Conservation (phyloP, 2,329 filamentous ascomycete genomes). For the Penicillium sp. region DNA sequence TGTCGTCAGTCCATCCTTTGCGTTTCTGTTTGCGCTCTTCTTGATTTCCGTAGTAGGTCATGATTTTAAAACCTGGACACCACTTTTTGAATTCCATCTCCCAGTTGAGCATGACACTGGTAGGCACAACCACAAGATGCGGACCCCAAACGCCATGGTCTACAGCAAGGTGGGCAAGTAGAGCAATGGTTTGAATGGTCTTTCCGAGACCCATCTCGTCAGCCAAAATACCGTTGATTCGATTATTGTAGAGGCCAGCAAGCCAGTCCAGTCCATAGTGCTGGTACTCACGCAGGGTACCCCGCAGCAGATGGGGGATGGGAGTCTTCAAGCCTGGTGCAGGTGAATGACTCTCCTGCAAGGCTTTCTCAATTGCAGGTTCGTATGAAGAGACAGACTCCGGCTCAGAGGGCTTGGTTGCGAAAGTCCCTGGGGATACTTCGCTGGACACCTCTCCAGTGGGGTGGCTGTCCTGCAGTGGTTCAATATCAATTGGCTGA, state of each 20-base stretch:
- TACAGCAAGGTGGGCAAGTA: constrained; percentile 89
- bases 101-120: constrained; percentile 99
- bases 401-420: constrained; percentile 46
- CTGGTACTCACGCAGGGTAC: constrained; percentile 91
- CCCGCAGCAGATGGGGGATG: constrained; percentile 79
- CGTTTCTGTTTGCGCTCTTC: constrained; percentile 91
- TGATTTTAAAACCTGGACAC: constrained; percentile 95
- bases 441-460: constrained; percentile 41
- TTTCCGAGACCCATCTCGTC: constrained; percentile 99
- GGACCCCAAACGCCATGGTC: constrained; percentile 92
- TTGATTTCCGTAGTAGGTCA: constrained; percentile 93
- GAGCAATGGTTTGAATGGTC: constrained; percentile 94
- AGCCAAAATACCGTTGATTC: constrained; percentile 92
- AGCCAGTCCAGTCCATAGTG: constrained; percentile 98
- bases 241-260: constrained; percentile 84
- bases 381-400: constrained; percentile 47
- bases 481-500: constrained; percentile 17
- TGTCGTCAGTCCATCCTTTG: constrained; percentile 88
- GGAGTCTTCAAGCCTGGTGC: constrained; percentile 61
- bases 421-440: constrained; percentile 45
- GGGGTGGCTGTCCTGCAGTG: constrained; percentile 24
- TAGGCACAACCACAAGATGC: constrained; percentile 93
- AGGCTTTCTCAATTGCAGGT: constrained; percentile 31
- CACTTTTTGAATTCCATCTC: constrained; percentile 99
- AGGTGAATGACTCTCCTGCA: constrained; percentile 42